phyloP scores from a whole-genome alignment of 2,329 filamentous ascomycete species.

The Neonectria coccinea region DNA sequence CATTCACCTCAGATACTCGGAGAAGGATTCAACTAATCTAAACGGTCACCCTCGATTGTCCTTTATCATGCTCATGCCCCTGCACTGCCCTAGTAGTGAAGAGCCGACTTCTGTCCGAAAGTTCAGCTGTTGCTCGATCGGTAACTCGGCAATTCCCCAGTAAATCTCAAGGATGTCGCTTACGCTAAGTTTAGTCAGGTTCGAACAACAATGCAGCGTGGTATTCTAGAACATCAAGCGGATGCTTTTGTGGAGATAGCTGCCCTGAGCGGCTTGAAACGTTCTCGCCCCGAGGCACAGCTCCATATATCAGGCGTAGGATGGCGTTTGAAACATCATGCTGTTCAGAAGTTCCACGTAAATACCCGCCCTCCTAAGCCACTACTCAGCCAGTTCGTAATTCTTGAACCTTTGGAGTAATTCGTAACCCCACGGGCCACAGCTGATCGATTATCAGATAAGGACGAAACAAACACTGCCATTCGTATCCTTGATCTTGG shows the following conservation, averaged over 20 bases:
- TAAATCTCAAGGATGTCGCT: neutral
- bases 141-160: neutral
- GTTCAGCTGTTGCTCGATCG: neutral
- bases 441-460: neutral
- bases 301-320: neutral
- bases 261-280: neutral
- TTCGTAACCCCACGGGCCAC: neutral
- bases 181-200: neutral
- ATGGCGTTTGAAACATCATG: neutral
- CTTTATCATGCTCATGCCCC: neutral
- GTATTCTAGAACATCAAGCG: neutral
- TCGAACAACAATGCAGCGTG: neutral
- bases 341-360: neutral
- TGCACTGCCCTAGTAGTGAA: neutral
- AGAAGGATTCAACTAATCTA: neutral
- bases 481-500: neutral
- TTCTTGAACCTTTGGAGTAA: neutral
- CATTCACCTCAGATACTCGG: accelerated
- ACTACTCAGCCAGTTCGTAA: neutral
- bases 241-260: neutral
- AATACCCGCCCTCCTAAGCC: neutral
- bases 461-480: neutral
- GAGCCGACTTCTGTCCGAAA: neutral
- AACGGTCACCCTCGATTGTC: neutral
- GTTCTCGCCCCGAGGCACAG: neutral